Base-by-base conservation (phyloP, 2,329 filamentous ascomycete genomes). In the Talaromyces sp. region DNA sequence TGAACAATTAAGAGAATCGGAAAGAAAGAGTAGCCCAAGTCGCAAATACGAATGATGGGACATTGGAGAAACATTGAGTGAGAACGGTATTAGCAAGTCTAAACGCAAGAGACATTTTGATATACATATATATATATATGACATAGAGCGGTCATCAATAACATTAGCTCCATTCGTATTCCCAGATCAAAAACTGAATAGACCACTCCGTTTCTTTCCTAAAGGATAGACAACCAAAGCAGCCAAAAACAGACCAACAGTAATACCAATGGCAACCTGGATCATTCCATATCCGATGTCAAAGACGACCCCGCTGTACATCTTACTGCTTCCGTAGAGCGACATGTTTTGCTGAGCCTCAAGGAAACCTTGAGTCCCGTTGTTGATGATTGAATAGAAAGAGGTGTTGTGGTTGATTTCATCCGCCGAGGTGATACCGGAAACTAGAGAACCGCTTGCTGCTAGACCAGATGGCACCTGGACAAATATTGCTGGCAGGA, bases 401-500 rank as follows among this genome's bases (percentile, higher is more conserved):
- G 73, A 70, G 2, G 66, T 33, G 25, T 66, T 67, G n/a, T 62
- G 66, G 31, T 63, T 80, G 52, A 86, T 84, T 66, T 85, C 80
- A 67, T 86, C 80, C 1, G 86, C 85, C 8, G 81, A 83, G 3
- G 79, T 79, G 58, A 88, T 77, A n/a, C 86, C 85, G 0, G 81
- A 79, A 2, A 88, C 79, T 25, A 88, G 73, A 14, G 80, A 83
- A 1, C 86, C 86, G 65, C 80, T 81, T 1, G 86, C 84, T 5
- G 85, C 83, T 3, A 88, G 77, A 4, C 86, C 86, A 5, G 82
- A 84, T 0, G 86, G 86, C 0, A 88, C 85, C 64, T 87, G 84
- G 1, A 88, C 84, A 66, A 96, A 96, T 68, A 97, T 96, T 18
- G 90, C 92, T 0, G 93, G 93, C 7, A 96, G 80, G 82, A 97